Conservation (phyloP, 306 rosid species). For the Cajanus cajan region DNA sequence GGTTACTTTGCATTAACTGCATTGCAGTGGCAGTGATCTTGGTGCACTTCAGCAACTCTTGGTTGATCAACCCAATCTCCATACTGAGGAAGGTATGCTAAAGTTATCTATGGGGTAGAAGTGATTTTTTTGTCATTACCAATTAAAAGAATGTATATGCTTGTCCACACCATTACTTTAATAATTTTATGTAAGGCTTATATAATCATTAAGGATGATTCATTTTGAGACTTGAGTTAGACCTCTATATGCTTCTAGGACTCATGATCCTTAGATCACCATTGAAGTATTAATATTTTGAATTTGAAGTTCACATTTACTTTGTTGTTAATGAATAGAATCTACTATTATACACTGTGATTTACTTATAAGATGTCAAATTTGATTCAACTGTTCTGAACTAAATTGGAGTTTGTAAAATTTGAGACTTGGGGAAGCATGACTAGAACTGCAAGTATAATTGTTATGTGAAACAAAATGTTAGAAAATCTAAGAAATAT, state of each 20-base stretch:
- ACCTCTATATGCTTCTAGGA: neutral
- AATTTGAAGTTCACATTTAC: neutral
- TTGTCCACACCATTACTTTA: neutral
- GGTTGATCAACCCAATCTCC: constrained; percentile 87
- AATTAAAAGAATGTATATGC: neutral
- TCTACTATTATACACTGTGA: neutral
- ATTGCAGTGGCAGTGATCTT: constrained; percentile 53
- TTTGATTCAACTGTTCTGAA: too few species aligned
- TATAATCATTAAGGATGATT: neutral
- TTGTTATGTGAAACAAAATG: neutral
- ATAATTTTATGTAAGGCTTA: neutral
- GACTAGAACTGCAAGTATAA: neutral
- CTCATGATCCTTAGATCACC: neutral
- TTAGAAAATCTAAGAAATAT: too few species aligned
- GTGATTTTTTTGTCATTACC: constrained; percentile 14
- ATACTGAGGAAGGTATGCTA: constrained; percentile 65
- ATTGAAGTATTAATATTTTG: neutral
- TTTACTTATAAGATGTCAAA: neutral
- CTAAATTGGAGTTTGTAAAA: too few species aligned
- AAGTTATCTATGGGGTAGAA: constrained; percentile 14
- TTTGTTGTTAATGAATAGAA: neutral
- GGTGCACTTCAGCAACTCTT: constrained; percentile 67
- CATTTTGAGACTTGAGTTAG: neutral
- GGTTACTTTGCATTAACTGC: constrained; percentile 20
- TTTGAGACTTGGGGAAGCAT: neutral